Percentiles rank a stretch among this genome's conserved stretches.
Conservation (phyloP, 352 stramenopile genomes). For the Globisporangium heterothallicum region DNA sequence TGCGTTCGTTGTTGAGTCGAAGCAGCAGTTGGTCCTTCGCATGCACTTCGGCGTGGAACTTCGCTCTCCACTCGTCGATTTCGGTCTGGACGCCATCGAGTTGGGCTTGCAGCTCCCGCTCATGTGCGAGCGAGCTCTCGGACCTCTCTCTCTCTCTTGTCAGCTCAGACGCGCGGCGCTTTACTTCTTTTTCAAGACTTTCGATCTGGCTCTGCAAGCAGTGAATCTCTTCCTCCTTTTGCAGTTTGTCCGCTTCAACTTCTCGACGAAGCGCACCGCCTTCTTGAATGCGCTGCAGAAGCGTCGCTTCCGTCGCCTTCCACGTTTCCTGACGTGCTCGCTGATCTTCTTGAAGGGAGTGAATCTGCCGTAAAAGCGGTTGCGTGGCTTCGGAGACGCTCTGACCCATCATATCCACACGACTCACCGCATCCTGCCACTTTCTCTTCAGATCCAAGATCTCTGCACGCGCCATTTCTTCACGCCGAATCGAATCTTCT, state of each 20-base stretch:
- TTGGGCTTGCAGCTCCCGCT: slow-evolving; percentile 34
- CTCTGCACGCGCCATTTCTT: slow-evolving; percentile 54
- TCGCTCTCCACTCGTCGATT: slow-evolving; percentile 40
- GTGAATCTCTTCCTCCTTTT: slow-evolving; percentile 32
- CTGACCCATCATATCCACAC: slow-evolving; percentile 62
- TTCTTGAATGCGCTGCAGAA: slow-evolving; percentile 41
- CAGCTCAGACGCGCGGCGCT: slow-evolving; percentile 25
- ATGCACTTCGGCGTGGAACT: slow-evolving; percentile 28
- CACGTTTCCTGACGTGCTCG: slow-evolving; percentile 49
- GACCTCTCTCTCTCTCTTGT: slow-evolving; percentile 27
- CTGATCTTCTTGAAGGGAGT: slow-evolving; percentile 62
- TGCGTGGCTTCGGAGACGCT: slow-evolving; percentile 70
- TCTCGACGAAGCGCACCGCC: slow-evolving; percentile 22
- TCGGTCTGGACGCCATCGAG: slow-evolving; percentile 40
- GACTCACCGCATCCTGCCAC: slow-evolving; percentile 66
- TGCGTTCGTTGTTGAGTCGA: slow-evolving; percentile 19
- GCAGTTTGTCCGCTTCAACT: slow-evolving; percentile 38
- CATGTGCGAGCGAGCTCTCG: slow-evolving; percentile 23
- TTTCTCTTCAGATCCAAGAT: slow-evolving; percentile 65
- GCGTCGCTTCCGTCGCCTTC: slow-evolving; percentile 39
- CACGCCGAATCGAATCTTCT: slow-evolving; percentile 41
- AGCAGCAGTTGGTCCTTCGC: slow-evolving; percentile 31
- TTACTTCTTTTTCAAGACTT: slow-evolving; percentile 24
- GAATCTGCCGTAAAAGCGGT: slow-evolving; percentile 69
- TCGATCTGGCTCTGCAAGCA: slow-evolving; percentile 27